Evolutionary conservation across 2,329 filamentous ascomycete genomes (phyloP), one percentile per base, ranked within the genome.

Genomic region (Botrytis deweyae): DNA sequence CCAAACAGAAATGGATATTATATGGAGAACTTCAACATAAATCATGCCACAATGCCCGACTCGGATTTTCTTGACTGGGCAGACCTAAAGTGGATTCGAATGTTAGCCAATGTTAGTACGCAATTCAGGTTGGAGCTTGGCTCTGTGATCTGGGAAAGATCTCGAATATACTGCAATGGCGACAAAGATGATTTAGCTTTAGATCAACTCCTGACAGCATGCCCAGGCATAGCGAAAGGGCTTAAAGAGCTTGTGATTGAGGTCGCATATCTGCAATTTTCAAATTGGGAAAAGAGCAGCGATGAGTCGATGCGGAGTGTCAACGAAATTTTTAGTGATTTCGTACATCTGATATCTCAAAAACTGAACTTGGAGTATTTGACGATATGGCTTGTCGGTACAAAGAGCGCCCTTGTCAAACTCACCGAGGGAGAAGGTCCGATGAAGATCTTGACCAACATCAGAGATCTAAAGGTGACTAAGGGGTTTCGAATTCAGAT

Each of bases 181-280:
- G 33, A 38, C 6, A 9, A 1, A 4, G 2, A 38, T 3, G 1
- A 38, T 20, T 7, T 6, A 25, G 14, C 33, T 38, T 25, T 55
- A 16, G 33, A 1, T 0, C 16, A 9, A 0, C 12, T 55, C 18
- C 25, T 67, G 9, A 16, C 18, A 18, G 20, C 22, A 14, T 29
- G 20, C 7, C 20, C 22, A 67, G 33, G 22, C 1, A n/a, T n/a
- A 10, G 4, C 22, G 14, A 10, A 40, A 9, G 44, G 64, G 6
- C 7, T 67, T 9, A 29, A 67, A 49, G 25, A 52, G 12, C 33
- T 66, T 52, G 25, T 20, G 3, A 25, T 66, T 25, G 8, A 10
- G 1, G 1, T 36, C 1, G 10, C 1, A 49, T 1, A 16, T 36
- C 0, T 25, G 0, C 10, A 36, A 4, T 25, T 2, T 8, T 36